phyloP scores from a whole-genome alignment of 2,329 filamentous ascomycete species.

The Thielaviopsis ethacetica region DNA sequence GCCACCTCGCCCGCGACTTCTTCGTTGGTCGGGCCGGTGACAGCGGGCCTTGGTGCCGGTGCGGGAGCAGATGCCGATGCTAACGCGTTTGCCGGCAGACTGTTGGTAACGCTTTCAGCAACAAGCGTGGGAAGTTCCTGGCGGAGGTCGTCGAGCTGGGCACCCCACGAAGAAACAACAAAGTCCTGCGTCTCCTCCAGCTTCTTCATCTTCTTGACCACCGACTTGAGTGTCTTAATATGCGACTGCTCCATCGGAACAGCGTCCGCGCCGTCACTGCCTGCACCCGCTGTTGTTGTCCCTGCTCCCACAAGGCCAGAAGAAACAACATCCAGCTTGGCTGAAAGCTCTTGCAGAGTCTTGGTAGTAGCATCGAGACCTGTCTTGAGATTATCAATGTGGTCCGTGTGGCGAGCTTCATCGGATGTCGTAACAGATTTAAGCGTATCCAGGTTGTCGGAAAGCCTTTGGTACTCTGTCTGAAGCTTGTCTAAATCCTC shows the following conservation, averaged over 20 bases:
- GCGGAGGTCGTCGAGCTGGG: slow-evolving; percentile 3
- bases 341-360: not conserved
- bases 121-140: slow-evolving; percentile 1
- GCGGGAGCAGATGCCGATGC: not conserved
- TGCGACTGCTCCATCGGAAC: not conserved
- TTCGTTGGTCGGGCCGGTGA: not conserved
- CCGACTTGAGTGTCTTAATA: not conserved
- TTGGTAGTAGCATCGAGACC: not conserved
- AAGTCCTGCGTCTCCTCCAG: slow-evolving; percentile 2
- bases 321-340: not conserved
- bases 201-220: slow-evolving; percentile 3
- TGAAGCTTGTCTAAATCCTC: not conserved
- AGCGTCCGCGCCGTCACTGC: not conserved
- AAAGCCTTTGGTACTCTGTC: not conserved
- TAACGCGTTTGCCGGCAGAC: not conserved
- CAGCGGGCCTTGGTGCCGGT: not conserved
- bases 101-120: not conserved
- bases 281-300: not conserved
- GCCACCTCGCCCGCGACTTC: not conserved
- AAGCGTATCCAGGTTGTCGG: not conserved
- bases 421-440: not conserved
- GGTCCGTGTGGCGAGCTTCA: not conserved
- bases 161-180: slow-evolving; percentile 3
- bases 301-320: not conserved
- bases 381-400: not conserved